Base-by-base conservation (phyloP, 306 rosid genomes). In the Mucuna pruriens region DNA sequence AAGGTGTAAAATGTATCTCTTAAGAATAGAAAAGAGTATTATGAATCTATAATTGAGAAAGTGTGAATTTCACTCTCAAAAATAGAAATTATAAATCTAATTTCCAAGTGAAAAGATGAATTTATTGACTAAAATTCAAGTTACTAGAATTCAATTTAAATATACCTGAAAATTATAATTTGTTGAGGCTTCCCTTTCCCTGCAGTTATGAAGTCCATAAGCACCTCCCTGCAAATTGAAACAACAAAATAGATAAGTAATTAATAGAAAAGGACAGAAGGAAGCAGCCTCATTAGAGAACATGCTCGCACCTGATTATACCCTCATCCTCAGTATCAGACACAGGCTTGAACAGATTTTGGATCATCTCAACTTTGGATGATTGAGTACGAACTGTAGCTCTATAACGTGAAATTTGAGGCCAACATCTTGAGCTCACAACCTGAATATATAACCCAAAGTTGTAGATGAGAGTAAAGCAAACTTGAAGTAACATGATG, bases 391-490 rank as follows among this genome's bases (percentile, higher is more conserved):
- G 85, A 52, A 86, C 84, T 11, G 68, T 23, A 15, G 87, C 89
- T 77, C 82, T 76, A 22, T 86, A 86, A 22, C 87, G 71, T 16
- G 87, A 80, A 31, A 86, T 66, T 25, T 19, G 40, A 45, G 89
- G 89, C 89, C 89, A 86, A 25, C 22, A 11, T 40, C 89, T 76
- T 2, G 89, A 86, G 73, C 89, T 83, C 4, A 80, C 89, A 68
- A 86, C 89, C 89, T 86, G 68, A 40, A 0, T 48, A 6, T 33
- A 19, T 38, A 36, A 1, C 4, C 4, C 39, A 4, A 36, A 36
- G 4, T 36, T 3, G 0, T 36, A 3, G 39, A 16, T n/a, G 51
- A 16, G 17, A 48, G 17, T 45, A 45, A 45, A 42, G 17, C 51
- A 45, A 45, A 45, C 54, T 48, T 15, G 7, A 15, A 48, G 9